These are phyloP conservation scores for Penicillium sp. DNA, from an alignment of 2,329 filamentous ascomycete genomes.

Conservation along the genomic window DNA sequence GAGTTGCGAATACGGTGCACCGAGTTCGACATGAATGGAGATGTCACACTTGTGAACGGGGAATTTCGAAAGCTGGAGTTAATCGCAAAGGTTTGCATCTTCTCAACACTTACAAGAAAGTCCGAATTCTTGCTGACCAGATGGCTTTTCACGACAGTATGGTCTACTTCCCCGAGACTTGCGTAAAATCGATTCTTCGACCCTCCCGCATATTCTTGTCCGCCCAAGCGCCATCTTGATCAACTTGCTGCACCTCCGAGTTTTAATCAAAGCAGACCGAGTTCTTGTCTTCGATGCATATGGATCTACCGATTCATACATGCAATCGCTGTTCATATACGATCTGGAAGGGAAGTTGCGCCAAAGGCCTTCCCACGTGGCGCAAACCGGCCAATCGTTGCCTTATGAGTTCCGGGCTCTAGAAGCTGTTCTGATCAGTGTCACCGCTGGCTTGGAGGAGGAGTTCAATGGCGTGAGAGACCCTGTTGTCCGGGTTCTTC, in stretches of 20 bases:
- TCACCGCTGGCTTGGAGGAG: conserved; percentile 83
- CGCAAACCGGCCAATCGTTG: conserved; percentile 50
- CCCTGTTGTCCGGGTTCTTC: conserved; percentile 79
- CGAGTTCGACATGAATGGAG: conserved; percentile 86
- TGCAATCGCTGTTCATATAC: conserved; percentile 96
- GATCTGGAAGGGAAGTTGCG: conserved; percentile 88
- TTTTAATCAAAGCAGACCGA: conserved; percentile 89
- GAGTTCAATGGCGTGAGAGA: conserved; percentile 93
- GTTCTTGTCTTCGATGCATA: conserved; percentile 96
- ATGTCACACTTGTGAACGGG: conserved; percentile 85
- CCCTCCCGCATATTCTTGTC: conserved; percentile 89
- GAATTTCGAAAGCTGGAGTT: conserved; percentile 98
- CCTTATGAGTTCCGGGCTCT: conserved; percentile 95
- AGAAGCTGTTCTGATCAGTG: conserved; percentile 89
- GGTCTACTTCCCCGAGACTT: conserved; percentile 88
- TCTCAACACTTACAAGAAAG: conserved; percentile 45
- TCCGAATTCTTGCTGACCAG: neutral
- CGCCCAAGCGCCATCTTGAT: conserved; percentile 89
- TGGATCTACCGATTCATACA: conserved; percentile 87
- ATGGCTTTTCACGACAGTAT: conserved; percentile 55
- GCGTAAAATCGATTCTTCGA: conserved; percentile 94
- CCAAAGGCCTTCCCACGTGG: conserved; percentile 58
- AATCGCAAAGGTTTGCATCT: conserved; percentile 79
- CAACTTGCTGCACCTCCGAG: conserved; percentile 91
- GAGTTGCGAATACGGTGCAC: conserved; percentile 87